Conservation (phyloP, 176 grass and related monocot genomes). For the Rhynchospora tenuis region DNA sequence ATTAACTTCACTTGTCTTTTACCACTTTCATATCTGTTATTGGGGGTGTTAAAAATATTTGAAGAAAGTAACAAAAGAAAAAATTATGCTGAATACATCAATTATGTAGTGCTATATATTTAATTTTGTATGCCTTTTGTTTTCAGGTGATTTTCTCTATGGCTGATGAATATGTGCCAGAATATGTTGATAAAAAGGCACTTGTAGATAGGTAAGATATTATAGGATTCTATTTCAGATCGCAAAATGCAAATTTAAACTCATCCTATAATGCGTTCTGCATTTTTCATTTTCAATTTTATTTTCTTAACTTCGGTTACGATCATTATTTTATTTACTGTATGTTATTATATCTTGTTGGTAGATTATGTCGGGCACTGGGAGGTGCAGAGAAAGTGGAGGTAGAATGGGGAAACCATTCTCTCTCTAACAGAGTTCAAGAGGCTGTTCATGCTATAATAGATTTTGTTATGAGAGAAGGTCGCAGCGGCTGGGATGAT, state of each 20-base stretch:
- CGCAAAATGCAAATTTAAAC: conserved; percentile 4
- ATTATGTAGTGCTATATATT: not conserved
- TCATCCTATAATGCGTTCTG: not conserved
- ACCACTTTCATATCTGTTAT: not conserved
- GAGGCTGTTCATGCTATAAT: conserved; percentile 85
- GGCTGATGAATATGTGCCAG: conserved; percentile 88
- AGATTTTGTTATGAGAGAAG: conserved; percentile 97
- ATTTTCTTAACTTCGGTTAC: not conserved
- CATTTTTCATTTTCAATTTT: not conserved
- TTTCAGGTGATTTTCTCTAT: conserved; percentile 95
- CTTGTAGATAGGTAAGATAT: conserved; percentile 68
- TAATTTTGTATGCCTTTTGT: not conserved
- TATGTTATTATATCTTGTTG: conserved; percentile 23
- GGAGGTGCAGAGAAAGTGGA: conserved; percentile 90
- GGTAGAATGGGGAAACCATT: conserved; percentile 90
- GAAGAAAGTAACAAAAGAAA: not conserved
- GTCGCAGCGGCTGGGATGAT: conserved; percentile 96
- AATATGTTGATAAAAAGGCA: conserved; percentile 92
- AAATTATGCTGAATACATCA: not conserved
- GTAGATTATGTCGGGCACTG: conserved; percentile 64
- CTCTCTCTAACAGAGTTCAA: conserved; percentile 85
- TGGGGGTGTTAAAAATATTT: not conserved
- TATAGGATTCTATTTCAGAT: not conserved
- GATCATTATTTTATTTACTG: not conserved
- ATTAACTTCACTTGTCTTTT: not conserved